Base-by-base conservation (phyloP, 2,329 filamentous ascomycete species). In the Fusarium luffae region DNA sequence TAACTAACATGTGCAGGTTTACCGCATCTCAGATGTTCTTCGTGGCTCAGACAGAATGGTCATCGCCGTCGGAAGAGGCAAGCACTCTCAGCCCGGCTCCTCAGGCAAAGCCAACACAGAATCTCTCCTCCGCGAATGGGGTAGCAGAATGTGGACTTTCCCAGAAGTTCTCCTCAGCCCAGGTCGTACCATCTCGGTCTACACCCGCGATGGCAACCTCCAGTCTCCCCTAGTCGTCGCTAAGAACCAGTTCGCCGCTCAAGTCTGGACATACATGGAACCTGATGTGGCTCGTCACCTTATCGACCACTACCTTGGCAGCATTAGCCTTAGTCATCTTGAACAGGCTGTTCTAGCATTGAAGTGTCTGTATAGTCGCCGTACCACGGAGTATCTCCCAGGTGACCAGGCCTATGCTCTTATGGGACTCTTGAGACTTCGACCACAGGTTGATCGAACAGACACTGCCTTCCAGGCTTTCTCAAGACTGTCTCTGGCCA, bases 391-490 rank as follows among this genome's bases (percentile, higher is more conserved):
- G 42, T 68, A 72, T 27, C 65, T 74, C 18, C 54, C 70, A 2
- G 78, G 78, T 28, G 79, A 81, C 34, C 76, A 75, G 28, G 73
- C 76, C 4, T 81, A 81, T 47, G 79, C 76, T 2, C 72, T 81
- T 3, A 80, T 80, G 78, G 78, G 79, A 23, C 73, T 81, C 23
- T 60, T 81, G 41, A 73, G 76, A 11, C 58, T 77, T 41, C 74
- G 78, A 4, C 78, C 78, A 1, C 73, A 71, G 37, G 73, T 81
- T 28, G 77, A 79, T 63, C 47, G 59, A 37, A 77, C 72, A 18
- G 78, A 81, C 37, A 75, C 74, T 14, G 65, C 75, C 13, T 81
- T 80, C 69, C 78, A 80, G 57, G 78, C 78, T 27, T 81, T 81
- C 63, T 77, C 78, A 4, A 66, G 78, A 21, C 51, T 81, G 3